Base-by-base conservation (phyloP, 805 yeast genomes). In the Candida berthetii region DNA sequence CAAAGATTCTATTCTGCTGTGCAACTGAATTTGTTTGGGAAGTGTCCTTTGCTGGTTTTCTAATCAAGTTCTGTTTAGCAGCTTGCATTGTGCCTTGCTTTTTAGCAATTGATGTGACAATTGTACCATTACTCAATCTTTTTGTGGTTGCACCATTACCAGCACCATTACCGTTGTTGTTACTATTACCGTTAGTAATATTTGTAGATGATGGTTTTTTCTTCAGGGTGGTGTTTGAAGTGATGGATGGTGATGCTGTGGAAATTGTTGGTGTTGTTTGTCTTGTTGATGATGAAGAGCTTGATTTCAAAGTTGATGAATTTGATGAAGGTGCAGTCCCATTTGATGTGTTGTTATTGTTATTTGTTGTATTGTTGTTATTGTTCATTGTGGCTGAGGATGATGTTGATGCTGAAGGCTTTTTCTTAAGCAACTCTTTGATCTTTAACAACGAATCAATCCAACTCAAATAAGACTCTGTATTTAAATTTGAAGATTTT, bases 401-500 rank as follows among this genome's bases (percentile, higher is more conserved):
- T 16, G 37, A 11, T n/a, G 39, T n/a, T 16, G 49, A 35, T 9
- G 22, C 42, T 9, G 22, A 42, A 7, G 40, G 40, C 31, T 48
- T 45, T n/a, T 51, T 61, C 54, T 56, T 70, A 37, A 75, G 62
- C 52, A 80, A 52, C 38, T 80, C 78, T 49, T 82, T 80, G 2
- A 88, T 85, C 48, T 74, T 74, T 48, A 84, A 63, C 43, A 84
- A 67, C 39, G 88, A 74, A 37, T 81, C 84, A 13, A 84, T 80
- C 91, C 91, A 84, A 3, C 77, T 72, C 36, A 74, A 69, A 4
- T 66, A 58, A 9, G 55, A 56, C 20, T 82, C 82, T 13, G 76
- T 60, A 31, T 62, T 65, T 35, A 68, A 3, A 61, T 68, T 28
- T 48, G 53, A 13, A 62, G 15, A 15, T 8, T 42, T 31, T 20